Conservation (phyloP, 805 yeast species). For the Isabelozyma gotoi region DNA sequence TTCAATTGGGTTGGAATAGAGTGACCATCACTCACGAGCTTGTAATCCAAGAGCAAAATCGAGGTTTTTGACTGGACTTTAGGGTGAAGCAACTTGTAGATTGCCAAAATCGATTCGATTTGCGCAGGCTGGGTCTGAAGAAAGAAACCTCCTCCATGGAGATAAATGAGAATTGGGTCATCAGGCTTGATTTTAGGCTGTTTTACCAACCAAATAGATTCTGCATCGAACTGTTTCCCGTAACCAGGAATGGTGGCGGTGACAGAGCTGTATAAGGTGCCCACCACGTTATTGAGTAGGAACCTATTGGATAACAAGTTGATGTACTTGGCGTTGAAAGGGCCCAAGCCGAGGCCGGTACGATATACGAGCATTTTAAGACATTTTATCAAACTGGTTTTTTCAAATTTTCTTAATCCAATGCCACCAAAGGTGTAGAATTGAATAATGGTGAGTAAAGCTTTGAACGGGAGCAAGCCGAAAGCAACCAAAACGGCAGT, state of each 20-base stretch:
- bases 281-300: conserved; percentile 10
- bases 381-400: conserved; percentile 8
- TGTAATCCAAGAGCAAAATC: conserved; percentile 30
- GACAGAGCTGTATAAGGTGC: background rate
- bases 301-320: conserved; percentile 4
- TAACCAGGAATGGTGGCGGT: conserved; percentile 22
- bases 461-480: background rate
- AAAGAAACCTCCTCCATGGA: conserved; percentile 43
- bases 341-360: conserved; percentile 5
- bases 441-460: background rate
- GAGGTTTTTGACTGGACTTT: conserved; percentile 15
- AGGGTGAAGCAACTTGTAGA: conserved; percentile 27
- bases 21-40: conserved; percentile 27
- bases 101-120: conserved; percentile 25
- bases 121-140: conserved; percentile 30
- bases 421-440: conserved; percentile 4
- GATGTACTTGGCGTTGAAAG: conserved; percentile 7
- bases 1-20: conserved; percentile 31
- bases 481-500: background rate
- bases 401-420: conserved; percentile 10
- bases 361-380: conserved; percentile 11
- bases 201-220: conserved; percentile 35
- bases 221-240: conserved; percentile 29
- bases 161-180: conserved; percentile 32
- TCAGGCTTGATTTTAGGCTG: conserved; percentile 19